Percentiles rank a stretch among this genome's conserved stretches.
Evolutionary conservation across 164 flowering plant genomes (phyloP).

Genomic region (Nelumbo lutea): DNA sequence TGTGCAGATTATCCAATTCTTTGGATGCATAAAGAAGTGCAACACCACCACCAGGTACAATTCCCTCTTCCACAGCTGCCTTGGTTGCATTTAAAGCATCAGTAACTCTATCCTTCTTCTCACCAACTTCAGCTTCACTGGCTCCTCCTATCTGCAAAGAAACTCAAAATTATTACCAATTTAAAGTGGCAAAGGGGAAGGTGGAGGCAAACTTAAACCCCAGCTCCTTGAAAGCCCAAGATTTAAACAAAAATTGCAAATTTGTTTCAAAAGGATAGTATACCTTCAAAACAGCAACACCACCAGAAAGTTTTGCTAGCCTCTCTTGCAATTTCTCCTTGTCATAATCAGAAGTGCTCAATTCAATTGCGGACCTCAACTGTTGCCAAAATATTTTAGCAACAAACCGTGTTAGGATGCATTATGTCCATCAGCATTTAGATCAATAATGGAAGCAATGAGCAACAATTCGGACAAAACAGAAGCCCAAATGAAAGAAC

Average conservation of each 20-base stretch:
- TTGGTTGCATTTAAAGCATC: not conserved
- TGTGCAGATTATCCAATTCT: not conserved
- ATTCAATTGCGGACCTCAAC: not conserved
- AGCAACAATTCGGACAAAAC: not conserved
- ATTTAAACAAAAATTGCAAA: not conserved
- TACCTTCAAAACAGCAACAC: slow-evolving; percentile 89
- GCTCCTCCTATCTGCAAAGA: not conserved
- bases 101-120: not conserved
- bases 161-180: not conserved
- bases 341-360: slow-evolving; percentile 77
- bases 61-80: not conserved
- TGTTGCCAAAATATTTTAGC: not conserved
- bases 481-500: not conserved
- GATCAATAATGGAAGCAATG: not conserved
- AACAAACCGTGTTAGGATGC: not conserved
- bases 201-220: too few relatives aligned
- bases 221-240: not conserved
- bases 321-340: slow-evolving; percentile 89
- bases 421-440: not conserved
- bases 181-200: too few relatives aligned
- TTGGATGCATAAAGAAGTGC: not conserved
- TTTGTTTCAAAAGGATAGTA: not conserved
- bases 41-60: not conserved
- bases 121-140: not conserved
- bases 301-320: slow-evolving; percentile 84